Conservation (phyloP, 352 stramenopile species). For the Pythium rishiriense region DNA sequence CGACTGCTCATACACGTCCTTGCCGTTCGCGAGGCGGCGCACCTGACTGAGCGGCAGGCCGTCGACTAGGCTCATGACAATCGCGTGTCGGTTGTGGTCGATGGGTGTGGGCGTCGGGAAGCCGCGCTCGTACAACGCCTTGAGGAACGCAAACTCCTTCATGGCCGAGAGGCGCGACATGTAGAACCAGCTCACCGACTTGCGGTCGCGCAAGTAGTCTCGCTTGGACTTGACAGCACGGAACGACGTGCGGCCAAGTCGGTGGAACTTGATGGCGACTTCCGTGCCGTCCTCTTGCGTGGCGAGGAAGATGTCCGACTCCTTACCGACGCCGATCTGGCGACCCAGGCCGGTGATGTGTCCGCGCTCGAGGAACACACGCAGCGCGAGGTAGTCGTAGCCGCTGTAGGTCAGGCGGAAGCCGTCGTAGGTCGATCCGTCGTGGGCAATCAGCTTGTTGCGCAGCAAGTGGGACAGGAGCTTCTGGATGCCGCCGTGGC, state of each 20-base stretch:
- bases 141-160: slow-evolving; percentile 99
- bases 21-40: slow-evolving; percentile 89
- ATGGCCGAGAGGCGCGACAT: slow-evolving; percentile 97
- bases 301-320: slow-evolving; percentile 98
- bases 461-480: slow-evolving; percentile 96
- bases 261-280: slow-evolving; percentile 99
- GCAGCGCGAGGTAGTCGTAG: slow-evolving; percentile 99
- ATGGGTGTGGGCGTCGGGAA: slow-evolving; percentile 98
- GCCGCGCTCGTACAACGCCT: slow-evolving; percentile 94
- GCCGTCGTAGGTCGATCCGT: slow-evolving; percentile 96
- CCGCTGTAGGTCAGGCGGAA: slow-evolving; percentile 98
- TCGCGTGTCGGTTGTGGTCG: slow-evolving; percentile 97
- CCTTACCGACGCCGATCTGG: slow-evolving; percentile 99
- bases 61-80: slow-evolving; percentile 97
- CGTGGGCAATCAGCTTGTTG: slow-evolving; percentile 98
- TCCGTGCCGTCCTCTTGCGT: slow-evolving; percentile 93
- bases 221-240: slow-evolving; percentile 96
- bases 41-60: slow-evolving; percentile 97
- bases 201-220: slow-evolving; percentile 97
- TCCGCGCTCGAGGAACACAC: slow-evolving; percentile 93
- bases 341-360: slow-evolving; percentile 90
- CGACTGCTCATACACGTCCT: slow-evolving; percentile 94
- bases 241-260: slow-evolving; percentile 98
- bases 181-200: slow-evolving; percentile 98
- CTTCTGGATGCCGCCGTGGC: slow-evolving; percentile 97